These are phyloP conservation scores for Penicillium salamii DNA, from an alignment of 495 filamentous ascomycete species.

Conservation along the genomic window DNA sequence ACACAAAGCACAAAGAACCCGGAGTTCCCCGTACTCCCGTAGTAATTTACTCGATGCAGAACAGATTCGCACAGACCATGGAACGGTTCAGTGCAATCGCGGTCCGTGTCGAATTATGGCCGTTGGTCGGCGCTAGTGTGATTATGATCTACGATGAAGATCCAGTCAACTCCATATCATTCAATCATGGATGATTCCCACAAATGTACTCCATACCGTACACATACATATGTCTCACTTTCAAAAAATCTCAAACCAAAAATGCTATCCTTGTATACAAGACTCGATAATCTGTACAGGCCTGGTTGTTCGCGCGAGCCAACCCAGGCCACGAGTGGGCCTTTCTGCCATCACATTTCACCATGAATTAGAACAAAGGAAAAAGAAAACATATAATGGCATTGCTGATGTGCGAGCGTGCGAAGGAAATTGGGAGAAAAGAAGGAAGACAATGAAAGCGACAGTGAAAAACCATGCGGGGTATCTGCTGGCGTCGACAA, in stretches of 20 bases:
- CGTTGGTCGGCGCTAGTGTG: background rate
- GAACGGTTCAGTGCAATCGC: background rate
- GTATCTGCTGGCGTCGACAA: constrained; percentile 21
- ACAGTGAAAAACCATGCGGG: constrained; percentile 5
- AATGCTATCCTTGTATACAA: background rate
- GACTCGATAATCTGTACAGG: background rate
- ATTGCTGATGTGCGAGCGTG: background rate
- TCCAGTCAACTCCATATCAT: constrained; percentile 1
- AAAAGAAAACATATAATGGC: background rate
- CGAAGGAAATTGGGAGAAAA: constrained; percentile 14
- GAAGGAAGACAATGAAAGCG: constrained; percentile 4
- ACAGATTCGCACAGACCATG: background rate
- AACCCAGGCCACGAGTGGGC: background rate
- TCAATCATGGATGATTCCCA: too few species aligned
- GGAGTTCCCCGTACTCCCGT: too few species aligned
- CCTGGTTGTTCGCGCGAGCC: background rate
- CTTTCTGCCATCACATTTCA: too few species aligned
- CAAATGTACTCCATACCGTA: too few species aligned
- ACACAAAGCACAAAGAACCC: too few species aligned
- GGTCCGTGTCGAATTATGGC: background rate
- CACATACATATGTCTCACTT: too few species aligned
- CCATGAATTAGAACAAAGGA: too few species aligned
- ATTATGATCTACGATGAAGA: constrained; percentile 15
- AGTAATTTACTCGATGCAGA: background rate
- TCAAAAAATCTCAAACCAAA: background rate